Evolutionary conservation across 2,329 filamentous ascomycete genomes (phyloP).

Genomic region (Leptoxyphium fumago): DNA sequence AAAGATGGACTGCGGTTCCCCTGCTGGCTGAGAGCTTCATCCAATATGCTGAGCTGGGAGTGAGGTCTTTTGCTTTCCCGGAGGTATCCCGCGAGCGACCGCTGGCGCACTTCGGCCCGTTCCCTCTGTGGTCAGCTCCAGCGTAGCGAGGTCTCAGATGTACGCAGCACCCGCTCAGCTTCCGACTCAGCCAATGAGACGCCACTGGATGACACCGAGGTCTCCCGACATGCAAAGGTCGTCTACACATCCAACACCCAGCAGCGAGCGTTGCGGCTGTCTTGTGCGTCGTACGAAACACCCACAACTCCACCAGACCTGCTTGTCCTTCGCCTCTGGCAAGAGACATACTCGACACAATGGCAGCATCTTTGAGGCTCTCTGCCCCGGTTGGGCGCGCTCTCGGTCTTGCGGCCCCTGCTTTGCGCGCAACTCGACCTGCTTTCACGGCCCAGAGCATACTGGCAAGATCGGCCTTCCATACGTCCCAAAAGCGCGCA

Average conservation of each 20-base stretch:
- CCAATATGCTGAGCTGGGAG: neutral
- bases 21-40: neutral
- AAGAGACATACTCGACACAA: neutral
- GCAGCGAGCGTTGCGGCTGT: too few species aligned
- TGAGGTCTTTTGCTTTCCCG: neutral
- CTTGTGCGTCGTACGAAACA: too few species aligned
- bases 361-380: slow-evolving; percentile 1
- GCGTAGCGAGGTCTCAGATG: neutral
- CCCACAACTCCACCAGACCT: neutral
- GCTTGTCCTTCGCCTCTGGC: neutral
- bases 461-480: slow-evolving; percentile 59
- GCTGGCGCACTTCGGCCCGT: neutral
- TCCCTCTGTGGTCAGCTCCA: neutral
- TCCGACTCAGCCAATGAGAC: neutral
- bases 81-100: neutral
- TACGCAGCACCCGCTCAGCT: neutral
- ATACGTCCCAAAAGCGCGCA: slow-evolving; percentile 60
- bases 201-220: neutral
- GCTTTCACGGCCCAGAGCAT: slow-evolving; percentile 17
- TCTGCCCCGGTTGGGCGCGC: slow-evolving; percentile 25
- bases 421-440: slow-evolving; percentile 21
- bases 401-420: slow-evolving; percentile 18
- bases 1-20: slow-evolving; percentile 3
- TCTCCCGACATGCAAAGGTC: neutral
- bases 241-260: too few species aligned